Percentiles rank a stretch among this genome's conserved stretches.
Conservation (phyloP, 164 flowering plant genomes). For the Hamamelis virginiana region DNA sequence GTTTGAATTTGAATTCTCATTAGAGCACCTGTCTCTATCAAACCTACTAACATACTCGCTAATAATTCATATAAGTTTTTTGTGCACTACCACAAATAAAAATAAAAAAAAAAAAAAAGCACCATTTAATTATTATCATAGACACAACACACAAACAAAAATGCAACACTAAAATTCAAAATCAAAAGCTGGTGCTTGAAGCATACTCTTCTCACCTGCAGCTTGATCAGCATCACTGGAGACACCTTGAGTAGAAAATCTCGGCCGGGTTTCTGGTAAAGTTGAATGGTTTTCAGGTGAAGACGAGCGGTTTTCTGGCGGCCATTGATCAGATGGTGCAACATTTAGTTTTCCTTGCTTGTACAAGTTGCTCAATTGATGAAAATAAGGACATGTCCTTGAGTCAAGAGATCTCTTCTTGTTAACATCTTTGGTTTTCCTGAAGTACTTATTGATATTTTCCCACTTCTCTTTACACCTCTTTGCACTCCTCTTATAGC, state of each 20-base stretch:
- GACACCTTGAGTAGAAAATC: constrained; percentile 4
- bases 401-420: constrained; percentile 79
- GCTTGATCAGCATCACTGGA: constrained; percentile 22
- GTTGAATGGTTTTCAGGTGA: constrained; percentile 20
- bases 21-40: no score
- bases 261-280: constrained; percentile 15
- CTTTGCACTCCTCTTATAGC: constrained; percentile 79
- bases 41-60: no score
- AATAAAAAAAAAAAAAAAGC: not conserved
- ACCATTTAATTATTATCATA: constrained; percentile 1
- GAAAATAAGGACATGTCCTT: constrained; percentile 82
- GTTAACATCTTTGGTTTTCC: constrained; percentile 68
- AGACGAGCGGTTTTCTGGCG: constrained; percentile 12
- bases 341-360: constrained; percentile 47
- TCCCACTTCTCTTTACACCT: constrained; percentile 93
- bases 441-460: constrained; percentile 85
- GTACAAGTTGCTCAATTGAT: constrained; percentile 62
- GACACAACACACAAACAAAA: constrained; percentile 2
- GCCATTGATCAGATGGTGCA: constrained; percentile 3
- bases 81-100: no score
- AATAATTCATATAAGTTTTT: no score
- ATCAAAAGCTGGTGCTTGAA: constrained; percentile 29
- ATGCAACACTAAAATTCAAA: constrained; percentile 28
- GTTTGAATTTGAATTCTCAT: no score
- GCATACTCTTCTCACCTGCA: constrained; percentile 30